Conservation (phyloP, 768 basidiomycete genomes). For the Psilocybe cubensis region DNA sequence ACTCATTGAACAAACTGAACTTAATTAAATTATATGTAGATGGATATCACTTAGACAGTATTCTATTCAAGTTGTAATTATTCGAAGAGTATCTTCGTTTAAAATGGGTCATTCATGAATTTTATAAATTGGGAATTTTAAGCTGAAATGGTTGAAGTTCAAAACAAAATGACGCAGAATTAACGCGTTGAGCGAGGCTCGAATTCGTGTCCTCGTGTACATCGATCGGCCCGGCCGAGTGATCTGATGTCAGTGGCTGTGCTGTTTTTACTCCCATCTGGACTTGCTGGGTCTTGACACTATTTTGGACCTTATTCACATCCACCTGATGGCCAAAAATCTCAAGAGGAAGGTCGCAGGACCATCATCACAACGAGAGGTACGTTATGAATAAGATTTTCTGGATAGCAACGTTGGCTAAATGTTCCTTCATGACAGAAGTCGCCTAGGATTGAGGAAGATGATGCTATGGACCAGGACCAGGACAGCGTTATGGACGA, state of each 20-base stretch:
- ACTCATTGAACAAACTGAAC: slow-evolving; percentile 35
- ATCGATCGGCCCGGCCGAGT: not conserved
- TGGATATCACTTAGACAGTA: too few species aligned
- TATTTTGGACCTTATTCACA: not conserved
- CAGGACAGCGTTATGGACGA: not conserved
- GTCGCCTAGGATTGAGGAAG: slow-evolving; percentile 9
- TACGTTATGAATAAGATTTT: slow-evolving; percentile 1
- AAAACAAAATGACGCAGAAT: too few species aligned
- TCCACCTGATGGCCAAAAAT: slow-evolving; percentile 22
- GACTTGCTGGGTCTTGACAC: not conserved
- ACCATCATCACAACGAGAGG: slow-evolving; percentile 24
- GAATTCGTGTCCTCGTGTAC: too few species aligned
- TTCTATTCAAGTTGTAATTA: too few species aligned
- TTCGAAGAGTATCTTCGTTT: too few species aligned
- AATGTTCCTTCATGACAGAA: slow-evolving; percentile 1
- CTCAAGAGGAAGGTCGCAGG: slow-evolving; percentile 32
- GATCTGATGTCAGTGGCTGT: slow-evolving; percentile 30
- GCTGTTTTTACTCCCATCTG: slow-evolving; percentile 29
- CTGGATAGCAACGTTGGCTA: not conserved
- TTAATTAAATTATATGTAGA: slow-evolving; percentile 8
- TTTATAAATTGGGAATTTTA: too few species aligned
- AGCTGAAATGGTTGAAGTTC: too few species aligned
- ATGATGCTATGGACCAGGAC: slow-evolving; percentile 1
- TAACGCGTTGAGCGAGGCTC: too few species aligned
- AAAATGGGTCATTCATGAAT: too few species aligned